Conservation (phyloP, 805 yeast genomes). For the Barnettozyma siamensis region DNA sequence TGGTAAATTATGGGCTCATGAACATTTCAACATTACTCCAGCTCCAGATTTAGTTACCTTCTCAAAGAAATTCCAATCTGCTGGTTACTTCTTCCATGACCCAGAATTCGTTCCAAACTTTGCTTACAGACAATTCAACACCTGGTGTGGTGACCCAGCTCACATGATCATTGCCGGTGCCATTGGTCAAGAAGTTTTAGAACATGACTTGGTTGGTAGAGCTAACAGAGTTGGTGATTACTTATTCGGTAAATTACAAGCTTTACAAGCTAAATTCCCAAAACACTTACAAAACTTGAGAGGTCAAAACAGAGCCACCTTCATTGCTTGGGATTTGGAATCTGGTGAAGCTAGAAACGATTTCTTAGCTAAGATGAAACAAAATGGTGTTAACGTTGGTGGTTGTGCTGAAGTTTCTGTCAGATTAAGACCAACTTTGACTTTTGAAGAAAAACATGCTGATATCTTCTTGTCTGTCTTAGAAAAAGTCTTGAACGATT, state of each 20-base stretch:
- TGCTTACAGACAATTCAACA: conserved; percentile 88
- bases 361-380: conserved; percentile 54
- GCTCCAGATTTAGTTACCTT: conserved; percentile 83
- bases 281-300: conserved; percentile 48
- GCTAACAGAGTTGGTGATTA: conserved; percentile 62
- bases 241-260: conserved; percentile 51
- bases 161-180: conserved; percentile 71
- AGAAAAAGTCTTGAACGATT: conserved; percentile 28
- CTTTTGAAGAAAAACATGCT: conserved; percentile 76
- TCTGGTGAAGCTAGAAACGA: conserved; percentile 50
- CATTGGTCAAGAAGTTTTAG: conserved; percentile 58
- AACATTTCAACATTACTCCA: conserved; percentile 68
- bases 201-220: conserved; percentile 51
- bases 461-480: conserved; percentile 50
- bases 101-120: conserved; percentile 65
- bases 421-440: conserved; percentile 75
- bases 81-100: conserved; percentile 79
- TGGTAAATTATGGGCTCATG: conserved; percentile 84
- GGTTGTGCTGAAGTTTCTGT: conserved; percentile 79
- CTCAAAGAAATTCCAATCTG: conserved; percentile 85
- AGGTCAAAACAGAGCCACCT: conserved; percentile 72
- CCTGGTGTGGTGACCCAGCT: conserved; percentile 93
- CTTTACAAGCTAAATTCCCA: conserved; percentile 51
- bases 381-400: conserved; percentile 71
- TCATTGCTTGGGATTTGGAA: conserved; percentile 74